Conservation (phyloP, 257 asterid species). For the Rubia yunnanensis region DNA sequence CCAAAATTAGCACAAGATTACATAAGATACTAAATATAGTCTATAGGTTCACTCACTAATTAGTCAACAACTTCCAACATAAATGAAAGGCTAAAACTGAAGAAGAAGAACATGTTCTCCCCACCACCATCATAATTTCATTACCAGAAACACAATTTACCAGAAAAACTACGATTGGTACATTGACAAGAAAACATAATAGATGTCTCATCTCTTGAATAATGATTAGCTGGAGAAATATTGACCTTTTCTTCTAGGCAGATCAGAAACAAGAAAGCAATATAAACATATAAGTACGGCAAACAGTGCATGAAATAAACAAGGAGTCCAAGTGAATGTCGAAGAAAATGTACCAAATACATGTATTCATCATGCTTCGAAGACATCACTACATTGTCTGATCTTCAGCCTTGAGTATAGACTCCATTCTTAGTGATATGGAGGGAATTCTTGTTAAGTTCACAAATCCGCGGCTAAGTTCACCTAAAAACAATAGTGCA, state of each 20-base stretch:
- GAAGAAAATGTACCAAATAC: constrained; percentile 29
- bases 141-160: background rate
- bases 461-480: no score
- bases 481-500: constrained; percentile 1
- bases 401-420: no score
- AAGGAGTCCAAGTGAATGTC: constrained; percentile 23
- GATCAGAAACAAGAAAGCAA: background rate
- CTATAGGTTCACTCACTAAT: background rate
- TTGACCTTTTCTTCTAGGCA: background rate
- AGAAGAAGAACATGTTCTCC: background rate
- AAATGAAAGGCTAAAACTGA: background rate
- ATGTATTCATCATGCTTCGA: constrained; percentile 47
- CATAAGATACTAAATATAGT: no score
- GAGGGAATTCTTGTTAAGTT: constrained; percentile 11
- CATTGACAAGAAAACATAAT: background rate
- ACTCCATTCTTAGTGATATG: constrained; percentile 34
- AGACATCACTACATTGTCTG: constrained; percentile 34
- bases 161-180: background rate
- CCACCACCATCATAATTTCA: background rate
- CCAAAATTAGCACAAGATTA: no score
- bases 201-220: no score
- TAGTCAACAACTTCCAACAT: background rate
- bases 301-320: background rate
- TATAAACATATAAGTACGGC: no score
- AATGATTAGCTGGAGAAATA: background rate